Percentiles rank a stretch among this genome's conserved stretches.
Evolutionary conservation across 106 monocot genomes (phyloP).

Genomic region (Acorus gramineus): DNA sequence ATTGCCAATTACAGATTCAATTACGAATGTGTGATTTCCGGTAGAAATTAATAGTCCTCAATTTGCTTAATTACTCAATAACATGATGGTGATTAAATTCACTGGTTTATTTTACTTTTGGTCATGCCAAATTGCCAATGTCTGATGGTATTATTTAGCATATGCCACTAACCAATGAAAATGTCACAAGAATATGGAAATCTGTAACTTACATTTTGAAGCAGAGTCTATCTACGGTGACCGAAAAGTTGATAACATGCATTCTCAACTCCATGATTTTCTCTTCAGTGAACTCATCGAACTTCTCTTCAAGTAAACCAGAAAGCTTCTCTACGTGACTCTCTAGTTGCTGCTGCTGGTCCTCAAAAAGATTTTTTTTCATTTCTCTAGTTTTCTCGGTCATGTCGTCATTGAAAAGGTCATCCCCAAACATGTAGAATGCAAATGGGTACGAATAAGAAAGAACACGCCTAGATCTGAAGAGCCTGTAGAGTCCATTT

Average conservation of each 20-base stretch:
- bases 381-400: slow-evolving; percentile 57
- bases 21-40: too few relatives aligned
- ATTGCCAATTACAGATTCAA: too few relatives aligned
- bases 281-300: slow-evolving; percentile 44
- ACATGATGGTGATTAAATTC: too few relatives aligned
- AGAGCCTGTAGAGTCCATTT: slow-evolving; percentile 63
- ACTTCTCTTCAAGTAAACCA: slow-evolving; percentile 51
- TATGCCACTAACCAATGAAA: too few relatives aligned
- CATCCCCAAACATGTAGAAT: slow-evolving; percentile 94
- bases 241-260: slow-evolving; percentile 62
- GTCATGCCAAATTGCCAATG: too few relatives aligned
- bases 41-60: too few relatives aligned
- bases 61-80: too few relatives aligned
- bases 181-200: too few relatives aligned
- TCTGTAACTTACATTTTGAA: slow-evolving; percentile 52
- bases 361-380: slow-evolving; percentile 86
- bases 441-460: slow-evolving; percentile 93
- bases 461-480: slow-evolving; percentile 77
- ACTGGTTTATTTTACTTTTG: too few relatives aligned
- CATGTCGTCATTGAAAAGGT: slow-evolving; percentile 92
- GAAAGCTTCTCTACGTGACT: slow-evolving; percentile 81
- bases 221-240: slow-evolving; percentile 67
- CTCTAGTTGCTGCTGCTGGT: slow-evolving; percentile 90
- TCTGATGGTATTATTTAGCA: too few relatives aligned
- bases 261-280: slow-evolving; percentile 54